Percentiles rank a stretch among this genome's conserved stretches.
Conservation (phyloP, 805 yeast species). For the Lachancea lanzarotensis region DNA sequence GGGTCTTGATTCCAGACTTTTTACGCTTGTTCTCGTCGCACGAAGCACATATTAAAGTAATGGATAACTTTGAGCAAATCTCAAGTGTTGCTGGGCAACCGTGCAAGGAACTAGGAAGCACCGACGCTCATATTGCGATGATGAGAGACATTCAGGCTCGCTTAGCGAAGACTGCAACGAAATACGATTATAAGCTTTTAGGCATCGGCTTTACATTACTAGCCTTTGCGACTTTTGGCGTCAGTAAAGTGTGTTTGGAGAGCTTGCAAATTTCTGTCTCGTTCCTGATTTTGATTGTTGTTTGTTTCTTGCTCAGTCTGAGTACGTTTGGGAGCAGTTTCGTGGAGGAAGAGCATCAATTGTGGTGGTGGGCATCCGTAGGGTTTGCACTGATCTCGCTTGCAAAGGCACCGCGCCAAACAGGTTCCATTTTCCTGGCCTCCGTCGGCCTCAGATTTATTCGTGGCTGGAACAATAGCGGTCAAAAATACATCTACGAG, state of each 20-base stretch:
- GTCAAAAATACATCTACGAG: conserved; percentile 66
- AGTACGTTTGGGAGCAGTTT: conserved; percentile 81
- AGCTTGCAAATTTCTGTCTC: conserved; percentile 1
- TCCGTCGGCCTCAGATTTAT: conserved; percentile 46
- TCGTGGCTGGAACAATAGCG: conserved; percentile 83
- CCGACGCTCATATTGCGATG: conserved; percentile 29
- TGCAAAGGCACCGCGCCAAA: conserved; percentile 7
- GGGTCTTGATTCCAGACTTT: conserved; percentile 57
- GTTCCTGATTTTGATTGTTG: conserved; percentile 16
- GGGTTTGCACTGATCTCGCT: conserved; percentile 22
- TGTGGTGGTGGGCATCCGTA: conserved; percentile 81
- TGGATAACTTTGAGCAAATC: conserved; percentile 55
- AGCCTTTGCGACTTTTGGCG: conserved; percentile 11
- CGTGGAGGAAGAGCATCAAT: conserved; percentile 92
- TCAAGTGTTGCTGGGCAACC: conserved; percentile 25
- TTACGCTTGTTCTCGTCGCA: conserved; percentile 43
- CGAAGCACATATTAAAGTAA: conserved; percentile 28
- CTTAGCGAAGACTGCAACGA: conserved; percentile 58
- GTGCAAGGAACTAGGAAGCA: conserved; percentile 9
- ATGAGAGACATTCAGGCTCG: conserved; percentile 43
- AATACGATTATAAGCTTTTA: conserved; percentile 55
- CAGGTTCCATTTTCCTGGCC: conserved; percentile 12
- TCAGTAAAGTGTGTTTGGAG: not conserved
- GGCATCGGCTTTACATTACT: conserved; percentile 22
- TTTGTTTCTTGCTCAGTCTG: conserved; percentile 38